Evolutionary conservation across 352 stramenopile genomes (phyloP).

Genomic region (Peronosclerospora sorghi): DNA sequence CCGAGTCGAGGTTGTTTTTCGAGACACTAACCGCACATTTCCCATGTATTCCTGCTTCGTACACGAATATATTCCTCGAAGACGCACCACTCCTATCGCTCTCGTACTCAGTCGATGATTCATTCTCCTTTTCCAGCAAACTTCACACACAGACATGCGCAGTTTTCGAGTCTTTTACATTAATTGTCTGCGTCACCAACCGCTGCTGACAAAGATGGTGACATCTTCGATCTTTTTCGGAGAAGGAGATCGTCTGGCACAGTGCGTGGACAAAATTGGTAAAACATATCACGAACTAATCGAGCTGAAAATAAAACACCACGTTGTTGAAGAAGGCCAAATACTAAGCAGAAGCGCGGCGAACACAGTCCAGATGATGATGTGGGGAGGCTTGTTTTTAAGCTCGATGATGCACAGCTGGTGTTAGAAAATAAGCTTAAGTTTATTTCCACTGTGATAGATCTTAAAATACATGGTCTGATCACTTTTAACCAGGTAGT

Average conservation of each 20-base stretch:
- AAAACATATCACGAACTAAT: slow-evolving; percentile 11
- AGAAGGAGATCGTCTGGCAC: slow-evolving; percentile 32
- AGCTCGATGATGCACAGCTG: slow-evolving; percentile 85
- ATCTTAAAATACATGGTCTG: too few species aligned
- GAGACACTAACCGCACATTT: neutral
- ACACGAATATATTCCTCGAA: too few species aligned
- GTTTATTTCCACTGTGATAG: too few species aligned
- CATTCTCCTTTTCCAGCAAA: neutral
- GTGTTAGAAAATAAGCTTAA: too few species aligned
- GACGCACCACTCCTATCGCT: too few species aligned
- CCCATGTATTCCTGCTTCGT: too few species aligned
- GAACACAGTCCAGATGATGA: slow-evolving; percentile 45
- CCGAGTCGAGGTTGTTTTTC: neutral
- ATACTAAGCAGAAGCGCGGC: slow-evolving; percentile 11
- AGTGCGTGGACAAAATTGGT: slow-evolving; percentile 13
- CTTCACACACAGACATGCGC: slow-evolving; percentile 12
- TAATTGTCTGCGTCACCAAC: slow-evolving; percentile 23
- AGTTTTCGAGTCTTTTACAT: slow-evolving; percentile 33
- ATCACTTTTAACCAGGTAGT: too few species aligned
- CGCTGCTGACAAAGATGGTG: slow-evolving; percentile 48
- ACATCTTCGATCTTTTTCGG: slow-evolving; percentile 47
- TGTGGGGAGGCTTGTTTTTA: slow-evolving; percentile 45
- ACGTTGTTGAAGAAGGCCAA: neutral
- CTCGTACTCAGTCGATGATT: too few species aligned
- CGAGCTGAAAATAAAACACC: slow-evolving; percentile 5